phyloP scores from a whole-genome alignment of 495 filamentous ascomycete species.

The Penicillium simplicissimum region DNA sequence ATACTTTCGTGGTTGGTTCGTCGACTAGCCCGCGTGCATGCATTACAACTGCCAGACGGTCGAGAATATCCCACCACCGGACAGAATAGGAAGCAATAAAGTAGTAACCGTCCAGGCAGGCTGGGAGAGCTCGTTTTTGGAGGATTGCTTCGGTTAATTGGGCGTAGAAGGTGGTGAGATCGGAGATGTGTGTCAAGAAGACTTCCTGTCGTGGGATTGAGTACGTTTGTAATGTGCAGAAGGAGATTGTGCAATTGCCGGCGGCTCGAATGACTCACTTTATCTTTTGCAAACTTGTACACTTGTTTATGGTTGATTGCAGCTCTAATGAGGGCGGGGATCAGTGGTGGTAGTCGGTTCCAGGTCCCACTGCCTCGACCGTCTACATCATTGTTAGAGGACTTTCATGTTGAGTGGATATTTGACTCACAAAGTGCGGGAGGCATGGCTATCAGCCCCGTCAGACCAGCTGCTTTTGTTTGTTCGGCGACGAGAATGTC shows the following conservation, averaged over 20 bases:
- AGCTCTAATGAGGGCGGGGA: constrained; percentile 1
- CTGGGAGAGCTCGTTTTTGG: not conserved
- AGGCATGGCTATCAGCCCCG: constrained; percentile 5
- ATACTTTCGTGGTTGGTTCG: not conserved
- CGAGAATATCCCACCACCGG: constrained; percentile 3
- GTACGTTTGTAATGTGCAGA: not conserved
- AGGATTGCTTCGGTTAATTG: constrained; percentile 9
- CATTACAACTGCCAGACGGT: not conserved
- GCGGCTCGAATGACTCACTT: not conserved
- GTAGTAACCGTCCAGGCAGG: not conserved
- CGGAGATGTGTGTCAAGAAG: constrained; percentile 7
- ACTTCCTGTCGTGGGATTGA: not conserved
- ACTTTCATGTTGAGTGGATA: not conserved
- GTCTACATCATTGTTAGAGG: not conserved
- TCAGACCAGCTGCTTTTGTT: constrained; percentile 2
- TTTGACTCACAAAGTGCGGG: not conserved
- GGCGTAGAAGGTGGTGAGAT: constrained; percentile 9
- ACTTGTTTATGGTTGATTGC: constrained; percentile 1
- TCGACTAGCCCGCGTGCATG: not conserved
- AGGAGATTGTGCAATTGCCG: too few relatives aligned
- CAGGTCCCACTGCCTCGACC: constrained; percentile 4
- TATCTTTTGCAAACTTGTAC: constrained; percentile 1
- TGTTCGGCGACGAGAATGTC: constrained; percentile 13
- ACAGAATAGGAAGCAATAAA: not conserved
- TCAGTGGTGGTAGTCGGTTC: not conserved